Conservation (phyloP, 768 basidiomycete genomes). For the Amanita phalloides region DNA sequence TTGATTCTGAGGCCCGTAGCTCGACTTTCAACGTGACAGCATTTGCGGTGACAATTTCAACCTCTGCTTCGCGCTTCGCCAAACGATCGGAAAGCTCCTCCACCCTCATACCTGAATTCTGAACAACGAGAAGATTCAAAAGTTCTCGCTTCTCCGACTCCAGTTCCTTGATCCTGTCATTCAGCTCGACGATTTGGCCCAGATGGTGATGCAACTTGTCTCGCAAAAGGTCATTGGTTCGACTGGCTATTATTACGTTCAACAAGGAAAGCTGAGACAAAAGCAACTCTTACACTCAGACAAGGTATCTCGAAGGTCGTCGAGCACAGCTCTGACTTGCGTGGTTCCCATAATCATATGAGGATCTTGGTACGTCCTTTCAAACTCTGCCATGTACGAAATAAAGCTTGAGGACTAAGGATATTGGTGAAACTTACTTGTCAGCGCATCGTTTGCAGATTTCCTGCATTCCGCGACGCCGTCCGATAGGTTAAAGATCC, state of each 20-base stretch:
- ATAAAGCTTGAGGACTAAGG: neutral
- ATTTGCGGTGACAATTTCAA: constrained; percentile 14
- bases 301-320: constrained; percentile 7
- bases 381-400: neutral
- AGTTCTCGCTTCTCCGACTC: constrained; percentile 19
- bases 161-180: constrained; percentile 21
- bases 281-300: constrained; percentile 14
- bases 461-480: neutral
- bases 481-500: neutral
- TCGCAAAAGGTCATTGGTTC: constrained; percentile 27
- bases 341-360: neutral
- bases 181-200: constrained; percentile 21
- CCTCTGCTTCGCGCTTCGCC: constrained; percentile 17
- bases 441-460: neutral
- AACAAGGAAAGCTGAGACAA: neutral
- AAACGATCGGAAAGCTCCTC: constrained; percentile 15
- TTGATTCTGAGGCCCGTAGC: constrained; percentile 9
- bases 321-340: neutral
- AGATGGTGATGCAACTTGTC: constrained; percentile 26
- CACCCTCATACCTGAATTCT: constrained; percentile 14
- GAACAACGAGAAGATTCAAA: constrained; percentile 11
- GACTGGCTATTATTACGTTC: constrained; percentile 17
- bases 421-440: neutral
- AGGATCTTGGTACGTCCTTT: neutral
- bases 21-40: constrained; percentile 14